Evolutionary conservation across 805 yeast genomes (phyloP), one percentile per base, ranked within the genome.

Genomic region (Ascoidea tarda): DNA sequence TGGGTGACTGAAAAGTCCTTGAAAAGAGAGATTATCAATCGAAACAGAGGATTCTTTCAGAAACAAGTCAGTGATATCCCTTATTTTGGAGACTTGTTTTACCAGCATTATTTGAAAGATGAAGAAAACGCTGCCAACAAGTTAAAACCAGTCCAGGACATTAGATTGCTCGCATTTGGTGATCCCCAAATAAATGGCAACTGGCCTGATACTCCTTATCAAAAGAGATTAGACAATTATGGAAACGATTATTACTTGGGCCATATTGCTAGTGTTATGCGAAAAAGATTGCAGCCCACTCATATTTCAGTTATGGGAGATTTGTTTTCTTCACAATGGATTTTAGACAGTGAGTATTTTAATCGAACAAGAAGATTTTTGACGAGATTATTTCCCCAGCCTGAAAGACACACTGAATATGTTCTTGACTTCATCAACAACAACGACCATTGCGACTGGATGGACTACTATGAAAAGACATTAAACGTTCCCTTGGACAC

Each of bases 161-260:
- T 90, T 51, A 79, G 78, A 56, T 66, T 93, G 66, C 65, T 90
- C 57, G 84, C 96, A 5, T 82, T 89, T 65, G 99, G 98, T 5
- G 99, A 93, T 62, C 99, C 99, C 0, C 99, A 93, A 69, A 90
- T 93, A 65, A 86, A 91, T 56, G 99, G 99, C 2, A 78, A 82
- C 59, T 81, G 87, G 84, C 77, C 76, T 6, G 69, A 72, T 32
- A 84, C 96, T 1, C 78, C 82, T 12, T 80, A 82, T 61, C 71
- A 87, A 54, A 84, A 86, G 55, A 67, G 87, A 51, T 69, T 93
- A 32, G 99, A 93, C 63, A 84, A 86, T 52, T 84, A 67, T 62
- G 99, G 96, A 1, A 93, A 93, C 68, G 99, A 93, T 68, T 76
- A 79, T 59, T 93, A 83, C 62, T 69, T 93, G 55, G 95, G 96